Base-by-base conservation (phyloP, 1,284 basidiomycete genomes). In the Boletellus sp. region DNA sequence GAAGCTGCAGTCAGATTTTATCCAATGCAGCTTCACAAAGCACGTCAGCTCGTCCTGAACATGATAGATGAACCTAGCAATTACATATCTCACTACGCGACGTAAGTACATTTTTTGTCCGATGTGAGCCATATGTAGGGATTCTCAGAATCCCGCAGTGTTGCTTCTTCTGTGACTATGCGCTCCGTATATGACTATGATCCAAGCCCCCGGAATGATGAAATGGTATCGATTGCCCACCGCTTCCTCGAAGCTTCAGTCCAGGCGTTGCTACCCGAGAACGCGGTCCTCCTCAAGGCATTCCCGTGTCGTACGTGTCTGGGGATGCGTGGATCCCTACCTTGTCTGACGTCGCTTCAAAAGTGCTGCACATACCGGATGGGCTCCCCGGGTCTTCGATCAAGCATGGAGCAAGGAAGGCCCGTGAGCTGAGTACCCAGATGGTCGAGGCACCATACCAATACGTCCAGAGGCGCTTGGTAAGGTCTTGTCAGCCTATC, bases 311-410 rank as follows among this genome's bases (percentile, higher is more conserved):
- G 62, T 64, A 24, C 61, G 62, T 24, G 7, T 24, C 4, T 12
- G 1, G 6, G 19, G 5, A 19, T 2, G 13, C 5, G 21, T 18
- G 16, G n/a, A 13, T 3, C 18, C 22, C 4, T 5, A n/a, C 16
- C 10, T 30, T 15, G 35, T 2, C 30, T 50, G 18, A 45, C 8
- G 33, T 18, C 0, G 0, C 19, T 38, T 28, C 13, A 13, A 28
- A 43, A 60, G 62, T 64, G 40, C 13, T 64, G 13, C 47, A 48
- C 22, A 26, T 64, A 0, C 62, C 62, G 1, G 59, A 63, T 19
- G 62, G 63, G 59, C 35, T 65, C 10, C 62, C 63, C 11, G 61
- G 65, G 1, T 54, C 65, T 18, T 47, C 35, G n/a, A 44, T 62
- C 13, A 61, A 57, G 35, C 52, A 35, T 12, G 50, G 50, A 30